These are phyloP conservation scores for Lentinula lateritia DNA, from an alignment of 768 basidiomycete genomes.

Conservation along the genomic window DNA sequence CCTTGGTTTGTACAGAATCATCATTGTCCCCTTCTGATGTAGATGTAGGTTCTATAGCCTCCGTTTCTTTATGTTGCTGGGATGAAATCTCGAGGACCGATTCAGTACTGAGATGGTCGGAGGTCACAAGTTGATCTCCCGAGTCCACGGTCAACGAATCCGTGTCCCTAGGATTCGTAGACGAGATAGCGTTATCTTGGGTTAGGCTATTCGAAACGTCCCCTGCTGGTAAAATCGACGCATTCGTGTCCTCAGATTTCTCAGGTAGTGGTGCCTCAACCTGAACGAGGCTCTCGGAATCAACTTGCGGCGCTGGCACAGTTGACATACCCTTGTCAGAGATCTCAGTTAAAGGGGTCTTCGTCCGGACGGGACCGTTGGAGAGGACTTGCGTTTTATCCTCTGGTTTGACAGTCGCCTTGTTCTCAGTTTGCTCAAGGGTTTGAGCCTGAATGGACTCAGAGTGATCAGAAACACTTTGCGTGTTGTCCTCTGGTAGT, in stretches of 20 bases:
- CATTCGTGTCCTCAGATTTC: too few relatives aligned
- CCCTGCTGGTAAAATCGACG: too few relatives aligned
- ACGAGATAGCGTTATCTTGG: too few relatives aligned
- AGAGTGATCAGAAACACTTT: neutral
- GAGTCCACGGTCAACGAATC: neutral
- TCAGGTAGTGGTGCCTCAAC: too few relatives aligned
- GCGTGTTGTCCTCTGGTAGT: neutral
- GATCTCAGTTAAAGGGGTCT: too few relatives aligned
- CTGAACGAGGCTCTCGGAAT: too few relatives aligned
- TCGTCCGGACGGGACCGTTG: too few relatives aligned
- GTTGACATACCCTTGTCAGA: neutral
- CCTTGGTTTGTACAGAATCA: neutral
- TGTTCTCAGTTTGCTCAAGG: too few relatives aligned
- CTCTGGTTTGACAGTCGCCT: too few relatives aligned
- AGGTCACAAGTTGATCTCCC: neutral
- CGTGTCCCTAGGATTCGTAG: too few relatives aligned
- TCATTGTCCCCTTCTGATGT: neutral
- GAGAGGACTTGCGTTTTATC: too few relatives aligned
- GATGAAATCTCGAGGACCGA: neutral
- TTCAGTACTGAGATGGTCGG: neutral
- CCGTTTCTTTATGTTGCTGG: neutral
- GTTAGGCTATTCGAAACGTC: too few relatives aligned
- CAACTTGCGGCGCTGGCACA: neutral
- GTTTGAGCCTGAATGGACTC: neutral
- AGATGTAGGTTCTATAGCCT: neutral